phyloP scores from a whole-genome alignment of 805 yeast genomes.

The Saturnispora quitensis region DNA sequence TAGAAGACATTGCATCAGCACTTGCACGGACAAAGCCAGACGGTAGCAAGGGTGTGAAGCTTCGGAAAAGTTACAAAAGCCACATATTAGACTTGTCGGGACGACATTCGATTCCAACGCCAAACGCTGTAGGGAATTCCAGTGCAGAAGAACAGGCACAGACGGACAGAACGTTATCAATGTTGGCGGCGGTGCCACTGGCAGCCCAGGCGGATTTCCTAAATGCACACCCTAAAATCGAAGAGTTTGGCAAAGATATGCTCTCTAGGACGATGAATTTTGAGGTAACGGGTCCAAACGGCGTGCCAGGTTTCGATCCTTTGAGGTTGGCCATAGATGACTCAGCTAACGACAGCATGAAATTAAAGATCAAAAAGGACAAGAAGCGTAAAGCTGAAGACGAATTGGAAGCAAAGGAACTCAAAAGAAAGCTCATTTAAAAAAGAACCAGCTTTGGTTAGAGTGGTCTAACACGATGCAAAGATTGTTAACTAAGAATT shows the following conservation, averaged over 20 bases:
- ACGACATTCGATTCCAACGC: conserved; percentile 54
- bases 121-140: conserved; percentile 3
- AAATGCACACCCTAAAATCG: conserved; percentile 28
- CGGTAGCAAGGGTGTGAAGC: conserved; percentile 85
- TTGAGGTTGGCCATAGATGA: conserved; percentile 44
- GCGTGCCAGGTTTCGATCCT: conserved; percentile 71
- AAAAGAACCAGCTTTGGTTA: neutral
- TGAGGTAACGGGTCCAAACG: conserved; percentile 56
- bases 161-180: conserved; percentile 29
- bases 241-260: conserved; percentile 40
- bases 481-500: neutral
- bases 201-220: conserved; percentile 31
- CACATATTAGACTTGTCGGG: conserved; percentile 85
- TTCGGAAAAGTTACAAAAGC: conserved; percentile 90
- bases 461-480: neutral
- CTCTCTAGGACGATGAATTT: conserved; percentile 45
- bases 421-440: neutral
- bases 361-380: conserved; percentile 13
- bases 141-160: conserved; percentile 2
- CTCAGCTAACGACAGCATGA: conserved; percentile 2
- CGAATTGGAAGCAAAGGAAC: neutral
- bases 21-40: conserved; percentile 82
- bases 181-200: conserved; percentile 27
- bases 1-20: conserved; percentile 60
- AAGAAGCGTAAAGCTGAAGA: conserved; percentile 21